Base-by-base conservation (phyloP, 202 grass and related monocot genomes). In the Carex arenaria region DNA sequence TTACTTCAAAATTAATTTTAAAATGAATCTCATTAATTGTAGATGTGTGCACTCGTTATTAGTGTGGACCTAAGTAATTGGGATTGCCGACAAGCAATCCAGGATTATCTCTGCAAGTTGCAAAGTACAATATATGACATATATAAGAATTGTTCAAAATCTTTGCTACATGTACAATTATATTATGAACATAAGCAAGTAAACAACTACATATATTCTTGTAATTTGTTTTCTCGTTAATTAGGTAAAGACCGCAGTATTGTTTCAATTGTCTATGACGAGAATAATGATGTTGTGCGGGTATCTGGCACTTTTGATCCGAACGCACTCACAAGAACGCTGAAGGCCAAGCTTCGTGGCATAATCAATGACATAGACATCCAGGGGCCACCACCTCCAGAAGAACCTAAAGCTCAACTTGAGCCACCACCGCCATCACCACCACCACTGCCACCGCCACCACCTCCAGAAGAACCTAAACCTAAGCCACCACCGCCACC, bases 1-100 rank as follows among this genome's bases (percentile, higher is more conserved):
- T 55, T 67, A 8, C 49, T 43, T 26, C 12, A 17, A 66, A 8
- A 14, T 32, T 30, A 67, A 34, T 82, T 28, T 14, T 76, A 15
- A 1, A 75, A 54, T 75, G 8, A 52, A 66, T 53, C 20, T 82
- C 4, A 34, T 68, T 45, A 45, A 45, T 45, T 47, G 45, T 67
- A 82, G 80, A n/a, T 68, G 18, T 38, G 32, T 55, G 69, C 49
- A 9, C 80, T 82, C 5, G 28, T 55, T 19, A 69, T 82, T 18
- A 65, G 34, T 17, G 45, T 67, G 61, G 80, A 68, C 61, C 62
- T 56, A 10, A 15, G 1, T 55, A 56, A 63, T 51, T 67, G 63
- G 26, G 45, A 23, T 1, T 82, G 43, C 6, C 63, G 45, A 10
- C 3, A 31, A 32, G n/a, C 2, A 34, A 66, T 82, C 5, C n/a